Evolutionary conservation across 768 basidiomycete species (phyloP), one percentile per base, ranked within the genome.

Genomic region (Suillus brevipes): DNA sequence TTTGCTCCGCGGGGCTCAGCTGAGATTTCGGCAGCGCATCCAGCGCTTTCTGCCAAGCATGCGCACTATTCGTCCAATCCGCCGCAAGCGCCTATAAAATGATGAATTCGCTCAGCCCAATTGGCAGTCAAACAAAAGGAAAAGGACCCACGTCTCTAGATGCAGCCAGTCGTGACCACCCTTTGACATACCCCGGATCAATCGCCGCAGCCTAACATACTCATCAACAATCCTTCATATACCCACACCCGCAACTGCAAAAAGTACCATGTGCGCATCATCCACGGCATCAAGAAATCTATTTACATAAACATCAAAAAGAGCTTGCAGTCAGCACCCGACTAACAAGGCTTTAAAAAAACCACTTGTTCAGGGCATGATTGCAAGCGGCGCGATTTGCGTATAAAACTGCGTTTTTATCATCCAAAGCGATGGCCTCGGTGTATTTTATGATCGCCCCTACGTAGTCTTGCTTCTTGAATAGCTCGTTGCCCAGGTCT

Each of bases 301-400:
- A 56, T 49, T 37, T 47, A 43, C 31, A 31, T 31, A 31, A 28
- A n/a, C n/a, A n/a, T n/a, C n/a, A 28, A 28, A 28, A 28, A 28
- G 16, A 40, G 20, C 58, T 42, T 16, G 3, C 42, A 37, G 7
- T 64, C 37, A 23, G 34, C n/a, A 12, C 14, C 37, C 13, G 13
- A 8, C 16, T 3, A 28, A 28, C 28, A 28, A 28, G 28, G 28
- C 28, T 3, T 28, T 37, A 20, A 50, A 31, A 25, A 47, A 28
- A 4, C 49, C 42, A 81, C 81, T 73, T 75, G 63, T 78, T 77
- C 72, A 82, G 66, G 1, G 71, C 73, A 40, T 80, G 64, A 43
- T 70, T 71, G 60, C 77, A 77, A n/a, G 82, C 83, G 4, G 83
- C 81, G 18, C 82, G 79, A 69, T 84, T 84, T 28, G 79, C 76